phyloP scores from a whole-genome alignment of 225 moss, liverwort and hornwort genomes.

The Climacium dendroides region DNA sequence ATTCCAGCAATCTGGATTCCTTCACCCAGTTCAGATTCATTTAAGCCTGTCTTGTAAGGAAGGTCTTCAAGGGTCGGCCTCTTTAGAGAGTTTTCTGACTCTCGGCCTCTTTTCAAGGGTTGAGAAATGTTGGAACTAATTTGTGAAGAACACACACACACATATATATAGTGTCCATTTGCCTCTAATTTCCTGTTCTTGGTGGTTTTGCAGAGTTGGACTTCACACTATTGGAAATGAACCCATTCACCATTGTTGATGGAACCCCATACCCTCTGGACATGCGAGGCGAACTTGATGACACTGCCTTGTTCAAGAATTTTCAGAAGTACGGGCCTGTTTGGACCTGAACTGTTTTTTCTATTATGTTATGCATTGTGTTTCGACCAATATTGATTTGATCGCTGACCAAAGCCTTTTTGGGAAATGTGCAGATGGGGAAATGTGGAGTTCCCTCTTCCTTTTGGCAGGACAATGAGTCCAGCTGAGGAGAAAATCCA shows the following conservation, averaged over 20 bases:
- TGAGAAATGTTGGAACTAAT: background rate
- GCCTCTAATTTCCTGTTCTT: background rate
- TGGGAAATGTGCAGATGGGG: conserved; percentile 56
- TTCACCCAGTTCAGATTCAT: background rate
- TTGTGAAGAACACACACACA: background rate
- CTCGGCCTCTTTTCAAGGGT: background rate
- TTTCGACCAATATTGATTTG: background rate
- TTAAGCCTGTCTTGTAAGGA: background rate
- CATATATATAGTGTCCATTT: too few species aligned
- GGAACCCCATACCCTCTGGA: conserved; percentile 84
- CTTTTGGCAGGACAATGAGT: conserved; percentile 95
- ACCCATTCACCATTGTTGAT: conserved; percentile 76
- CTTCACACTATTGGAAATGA: conserved; percentile 93
- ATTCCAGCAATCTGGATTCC: background rate
- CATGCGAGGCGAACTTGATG: conserved; percentile 98
- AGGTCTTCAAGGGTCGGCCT: background rate
- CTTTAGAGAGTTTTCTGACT: background rate
- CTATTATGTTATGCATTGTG: background rate
- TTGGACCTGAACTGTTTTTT: background rate
- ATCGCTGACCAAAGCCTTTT: background rate
- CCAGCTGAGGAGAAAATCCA: conserved; percentile 91
- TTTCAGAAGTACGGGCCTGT: conserved; percentile 58
- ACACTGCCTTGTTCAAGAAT: conserved; percentile 94
- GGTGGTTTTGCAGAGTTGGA: conserved; percentile 56
- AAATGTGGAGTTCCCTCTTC: conserved; percentile 81